Percentiles rank a stretch among this genome's conserved stretches.
Conservation (phyloP, 805 yeast genomes). For the Wickerhamiella vanderwaltii region DNA sequence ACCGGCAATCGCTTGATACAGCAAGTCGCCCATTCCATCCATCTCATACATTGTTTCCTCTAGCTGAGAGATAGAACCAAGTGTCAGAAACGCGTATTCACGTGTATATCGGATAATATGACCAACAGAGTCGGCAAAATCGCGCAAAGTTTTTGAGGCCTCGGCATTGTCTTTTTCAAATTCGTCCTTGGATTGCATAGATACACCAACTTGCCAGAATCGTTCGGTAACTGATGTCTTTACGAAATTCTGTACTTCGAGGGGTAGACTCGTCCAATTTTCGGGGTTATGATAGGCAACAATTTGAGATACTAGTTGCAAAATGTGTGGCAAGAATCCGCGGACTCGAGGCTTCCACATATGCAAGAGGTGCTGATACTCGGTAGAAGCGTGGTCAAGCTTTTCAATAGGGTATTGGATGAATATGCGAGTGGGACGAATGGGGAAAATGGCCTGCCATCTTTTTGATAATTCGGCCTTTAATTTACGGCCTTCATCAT, state of each 20-base stretch:
- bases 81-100: conserved; percentile 84
- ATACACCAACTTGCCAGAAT: conserved; percentile 98
- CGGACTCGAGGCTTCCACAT: conserved; percentile 90
- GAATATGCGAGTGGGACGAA: conserved; percentile 87
- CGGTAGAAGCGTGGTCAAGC: conserved; percentile 64
- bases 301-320: conserved; percentile 77
- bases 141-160: conserved; percentile 87
- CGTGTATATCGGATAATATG: conserved; percentile 91
- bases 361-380: conserved; percentile 52
- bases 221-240: conserved; percentile 79
- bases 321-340: conserved; percentile 81
- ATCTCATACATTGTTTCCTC: conserved; percentile 82
- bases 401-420: conserved; percentile 93
- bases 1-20: conserved; percentile 83
- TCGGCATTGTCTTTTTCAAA: conserved; percentile 88
- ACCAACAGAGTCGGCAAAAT: conserved; percentile 96
- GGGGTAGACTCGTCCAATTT: conserved; percentile 80
- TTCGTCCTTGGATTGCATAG: conserved; percentile 85
- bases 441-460: conserved; percentile 92
- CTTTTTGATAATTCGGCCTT: conserved; percentile 72
- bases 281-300: conserved; percentile 90
- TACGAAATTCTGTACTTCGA: conserved; percentile 86
- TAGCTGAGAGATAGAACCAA: conserved; percentile 78
- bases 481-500: conserved; percentile 68
- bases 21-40: conserved; percentile 60